Conservation (phyloP, 306 rosid genomes). For the Cucurbita maxima region DNA sequence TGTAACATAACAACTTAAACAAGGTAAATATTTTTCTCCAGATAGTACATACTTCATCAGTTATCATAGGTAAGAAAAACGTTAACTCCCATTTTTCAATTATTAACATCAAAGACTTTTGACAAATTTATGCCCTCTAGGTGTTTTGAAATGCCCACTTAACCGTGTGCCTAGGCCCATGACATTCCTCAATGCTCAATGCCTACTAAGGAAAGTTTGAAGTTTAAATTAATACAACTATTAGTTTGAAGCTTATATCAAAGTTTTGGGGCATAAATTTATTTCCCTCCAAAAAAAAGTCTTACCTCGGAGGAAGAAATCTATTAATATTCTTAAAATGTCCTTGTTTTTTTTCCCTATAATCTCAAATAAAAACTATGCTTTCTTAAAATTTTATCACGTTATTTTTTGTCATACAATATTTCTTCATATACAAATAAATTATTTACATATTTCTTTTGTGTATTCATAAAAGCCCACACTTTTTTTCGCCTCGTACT, state of each 20-base stretch:
- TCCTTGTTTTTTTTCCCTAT: not conserved
- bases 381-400: not conserved
- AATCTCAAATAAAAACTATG: not conserved
- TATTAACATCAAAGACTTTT: not conserved
- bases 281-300: too few species aligned
- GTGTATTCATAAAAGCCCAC: too few species aligned
- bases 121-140: not conserved
- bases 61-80: not conserved
- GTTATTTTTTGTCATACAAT: too few species aligned
- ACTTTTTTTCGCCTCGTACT: not conserved
- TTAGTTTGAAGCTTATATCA: too few species aligned
- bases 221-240: not conserved
- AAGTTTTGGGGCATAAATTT: too few species aligned
- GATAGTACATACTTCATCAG: not conserved
- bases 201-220: not conserved
- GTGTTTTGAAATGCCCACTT: not conserved
- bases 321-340: not conserved
- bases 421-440: too few species aligned
- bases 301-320: not conserved
- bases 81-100: not conserved
- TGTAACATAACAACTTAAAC: not conserved
- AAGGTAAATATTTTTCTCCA: not conserved
- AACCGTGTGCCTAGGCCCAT: not conserved
- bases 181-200: not conserved
- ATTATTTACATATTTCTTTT: too few species aligned